A percentile compares a stretch with the other conserved stretches of the same genome.
Evolutionary conservation across 2,329 filamentous ascomycete species (phyloP).

Genomic region (Scedosporium apiospermum): DNA sequence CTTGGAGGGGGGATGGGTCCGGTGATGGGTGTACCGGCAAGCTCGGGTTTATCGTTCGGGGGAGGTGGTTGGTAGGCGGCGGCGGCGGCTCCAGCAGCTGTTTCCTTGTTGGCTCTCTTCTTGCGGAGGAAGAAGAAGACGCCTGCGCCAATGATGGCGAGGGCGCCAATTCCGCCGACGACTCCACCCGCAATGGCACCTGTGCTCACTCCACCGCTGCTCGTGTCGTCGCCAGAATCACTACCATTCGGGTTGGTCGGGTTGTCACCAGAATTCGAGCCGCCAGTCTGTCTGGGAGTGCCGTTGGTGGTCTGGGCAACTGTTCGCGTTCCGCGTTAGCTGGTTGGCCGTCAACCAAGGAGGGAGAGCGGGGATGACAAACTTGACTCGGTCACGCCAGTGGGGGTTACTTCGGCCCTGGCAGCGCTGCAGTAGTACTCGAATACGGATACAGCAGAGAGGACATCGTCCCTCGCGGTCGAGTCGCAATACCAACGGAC

Average conservation of each 20-base stretch:
- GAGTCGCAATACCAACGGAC: conserved; percentile 35
- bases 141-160: conserved; percentile 18
- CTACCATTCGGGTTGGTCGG: background rate
- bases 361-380: conserved; percentile 10
- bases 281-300: background rate
- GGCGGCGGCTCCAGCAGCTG: conserved; percentile 9
- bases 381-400: conserved; percentile 28
- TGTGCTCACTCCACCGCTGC: conserved; percentile 15
- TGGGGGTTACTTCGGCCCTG: conserved; percentile 27
- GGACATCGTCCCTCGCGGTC: conserved; percentile 32
- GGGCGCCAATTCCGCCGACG: conserved; percentile 16
- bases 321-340: conserved; percentile 9
- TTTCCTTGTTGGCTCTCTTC: conserved; percentile 12
- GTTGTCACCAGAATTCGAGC: conserved; percentile 2
- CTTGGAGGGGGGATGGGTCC: conserved; percentile 16
- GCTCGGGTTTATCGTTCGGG: conserved; percentile 23
- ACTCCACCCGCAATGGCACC: conserved; percentile 24
- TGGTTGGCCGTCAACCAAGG: conserved; percentile 10
- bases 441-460: conserved; percentile 35
- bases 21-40: conserved; percentile 13
- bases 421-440: conserved; percentile 42
- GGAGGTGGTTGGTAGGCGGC: conserved; percentile 4
- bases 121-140: conserved; percentile 28
- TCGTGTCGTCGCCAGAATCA: conserved; percentile 6
- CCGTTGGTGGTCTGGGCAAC: conserved; percentile 14